phyloP scores from a whole-genome alignment of 2,329 filamentous ascomycete genomes.

The Aureobasidium musti region DNA sequence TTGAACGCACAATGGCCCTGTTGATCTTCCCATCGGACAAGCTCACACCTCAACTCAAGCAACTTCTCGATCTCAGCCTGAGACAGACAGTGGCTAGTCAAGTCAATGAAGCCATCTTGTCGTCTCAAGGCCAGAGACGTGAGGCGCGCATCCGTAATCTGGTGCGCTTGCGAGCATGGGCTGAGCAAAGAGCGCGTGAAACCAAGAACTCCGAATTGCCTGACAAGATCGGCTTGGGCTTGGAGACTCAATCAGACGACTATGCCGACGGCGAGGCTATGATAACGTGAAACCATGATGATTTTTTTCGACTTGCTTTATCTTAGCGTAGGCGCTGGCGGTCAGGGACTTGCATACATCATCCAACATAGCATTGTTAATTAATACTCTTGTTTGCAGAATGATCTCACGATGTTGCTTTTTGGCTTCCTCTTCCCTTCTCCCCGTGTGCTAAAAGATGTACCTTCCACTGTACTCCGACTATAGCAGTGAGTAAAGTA shows the following conservation, averaged over 20 bases:
- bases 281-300: slow-evolving; percentile 34
- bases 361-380: not conserved
- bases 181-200: slow-evolving; percentile 64
- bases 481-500: too few relatives aligned
- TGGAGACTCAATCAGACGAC: slow-evolving; percentile 39
- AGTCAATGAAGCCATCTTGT: slow-evolving; percentile 87
- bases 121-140: slow-evolving; percentile 68
- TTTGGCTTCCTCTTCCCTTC: too few relatives aligned
- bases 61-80: slow-evolving; percentile 75
- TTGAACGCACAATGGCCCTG: slow-evolving; percentile 91
- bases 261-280: slow-evolving; percentile 42
- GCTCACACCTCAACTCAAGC: slow-evolving; percentile 72
- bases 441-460: too few relatives aligned
- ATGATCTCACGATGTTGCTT: not conserved
- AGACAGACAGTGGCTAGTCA: slow-evolving; percentile 79
- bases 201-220: slow-evolving; percentile 47
- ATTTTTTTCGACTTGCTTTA: slow-evolving; percentile 27
- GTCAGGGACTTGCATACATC: slow-evolving; percentile 7
- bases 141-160: slow-evolving; percentile 82
- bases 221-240: slow-evolving; percentile 45
- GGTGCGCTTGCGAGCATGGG: slow-evolving; percentile 81
- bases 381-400: not conserved
- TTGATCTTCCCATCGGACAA: slow-evolving; percentile 84
- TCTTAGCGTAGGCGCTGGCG: slow-evolving; percentile 37
- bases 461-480: too few relatives aligned